A percentile compares a stretch with the other conserved stretches of the same genome.
These are phyloP conservation scores for Epichloe bromicola DNA, from an alignment of 2,329 filamentous ascomycete genomes.

Conservation along the genomic window DNA sequence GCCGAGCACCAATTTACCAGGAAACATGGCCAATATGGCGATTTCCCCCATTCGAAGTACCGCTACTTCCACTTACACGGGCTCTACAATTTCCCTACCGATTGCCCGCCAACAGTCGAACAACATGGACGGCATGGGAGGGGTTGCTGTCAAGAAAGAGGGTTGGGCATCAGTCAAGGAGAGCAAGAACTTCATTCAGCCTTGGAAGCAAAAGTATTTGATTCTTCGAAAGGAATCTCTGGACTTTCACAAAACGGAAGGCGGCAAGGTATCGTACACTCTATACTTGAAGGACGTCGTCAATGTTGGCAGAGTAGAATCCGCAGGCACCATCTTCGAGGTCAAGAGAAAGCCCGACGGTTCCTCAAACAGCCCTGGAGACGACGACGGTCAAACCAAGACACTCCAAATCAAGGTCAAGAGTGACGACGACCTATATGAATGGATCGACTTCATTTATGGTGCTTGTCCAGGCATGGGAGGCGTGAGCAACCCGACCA, in stretches of 20 bases:
- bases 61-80: slow-evolving; percentile 53
- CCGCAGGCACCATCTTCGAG: slow-evolving; percentile 85
- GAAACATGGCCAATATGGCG: slow-evolving; percentile 68
- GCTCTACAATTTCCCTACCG: slow-evolving; percentile 61
- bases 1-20: slow-evolving; percentile 59
- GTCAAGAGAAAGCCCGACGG: slow-evolving; percentile 66
- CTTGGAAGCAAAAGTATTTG: slow-evolving; percentile 84
- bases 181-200: slow-evolving; percentile 70
- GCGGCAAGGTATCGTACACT: slow-evolving; percentile 74
- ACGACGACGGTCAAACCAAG: slow-evolving; percentile 68
- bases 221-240: slow-evolving; percentile 86
- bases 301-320: slow-evolving; percentile 81
- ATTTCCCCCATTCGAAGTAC: slow-evolving; percentile 55
- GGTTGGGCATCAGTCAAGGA: slow-evolving; percentile 83
- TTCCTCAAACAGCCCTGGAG: slow-evolving; percentile 56
- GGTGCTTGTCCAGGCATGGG: slow-evolving; percentile 95
- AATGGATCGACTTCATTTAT: slow-evolving; percentile 98
- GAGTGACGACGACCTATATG: slow-evolving; percentile 90
- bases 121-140: slow-evolving; percentile 49
- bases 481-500: slow-evolving; percentile 94
- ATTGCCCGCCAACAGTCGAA: slow-evolving; percentile 50
- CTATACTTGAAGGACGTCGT: slow-evolving; percentile 79
- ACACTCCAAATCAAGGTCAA: slow-evolving; percentile 89
- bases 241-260: slow-evolving; percentile 88
- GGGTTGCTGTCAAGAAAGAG: slow-evolving; percentile 65